Conservation (phyloP, 495 filamentous ascomycete species). For the Talaromyces nanjingensis region DNA sequence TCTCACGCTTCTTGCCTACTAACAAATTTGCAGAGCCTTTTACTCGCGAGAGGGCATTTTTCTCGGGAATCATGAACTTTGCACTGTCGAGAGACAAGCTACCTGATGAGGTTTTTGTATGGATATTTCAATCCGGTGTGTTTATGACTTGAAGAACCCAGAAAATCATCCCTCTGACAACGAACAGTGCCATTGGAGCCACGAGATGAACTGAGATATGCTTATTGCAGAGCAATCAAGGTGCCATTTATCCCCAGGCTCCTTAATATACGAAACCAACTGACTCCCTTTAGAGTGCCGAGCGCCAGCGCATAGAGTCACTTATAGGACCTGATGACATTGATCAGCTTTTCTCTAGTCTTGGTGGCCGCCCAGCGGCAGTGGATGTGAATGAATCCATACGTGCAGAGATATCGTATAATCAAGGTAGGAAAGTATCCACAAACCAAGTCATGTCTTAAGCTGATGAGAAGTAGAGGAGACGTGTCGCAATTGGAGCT, state of each 20-base stretch:
- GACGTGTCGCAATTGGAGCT: slow-evolving; percentile 11
- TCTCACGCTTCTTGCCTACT: slow-evolving; percentile 2
- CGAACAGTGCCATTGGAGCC: slow-evolving; percentile 48
- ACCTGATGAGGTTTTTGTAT: slow-evolving; percentile 64
- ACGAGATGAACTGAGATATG: slow-evolving; percentile 52
- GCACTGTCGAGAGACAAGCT: slow-evolving; percentile 47
- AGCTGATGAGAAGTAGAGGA: slow-evolving; percentile 1
- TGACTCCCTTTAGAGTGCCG: slow-evolving; percentile 14
- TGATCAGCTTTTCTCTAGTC: slow-evolving; percentile 23
- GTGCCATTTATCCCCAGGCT: slow-evolving; percentile 12
- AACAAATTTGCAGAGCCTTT: slow-evolving; percentile 27
- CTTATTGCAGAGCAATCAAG: slow-evolving; percentile 54
- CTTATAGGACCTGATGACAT: slow-evolving; percentile 27
- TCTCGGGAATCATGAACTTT: slow-evolving; percentile 61
- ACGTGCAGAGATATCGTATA: slow-evolving; percentile 16
- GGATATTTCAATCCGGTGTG: slow-evolving; percentile 63
- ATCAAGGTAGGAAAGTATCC: slow-evolving; percentile 15
- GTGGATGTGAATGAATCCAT: slow-evolving; percentile 22
- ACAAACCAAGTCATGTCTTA: neutral
- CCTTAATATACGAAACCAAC: neutral
- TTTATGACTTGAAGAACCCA: neutral
- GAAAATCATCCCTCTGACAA: slow-evolving; percentile 1
- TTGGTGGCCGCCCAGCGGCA: slow-evolving; percentile 26
- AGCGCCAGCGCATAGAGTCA: slow-evolving; percentile 16
- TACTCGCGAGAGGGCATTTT: slow-evolving; percentile 53